Conservation (phyloP, 2,329 filamentous ascomycete genomes). For the Aspergillus terreus region DNA sequence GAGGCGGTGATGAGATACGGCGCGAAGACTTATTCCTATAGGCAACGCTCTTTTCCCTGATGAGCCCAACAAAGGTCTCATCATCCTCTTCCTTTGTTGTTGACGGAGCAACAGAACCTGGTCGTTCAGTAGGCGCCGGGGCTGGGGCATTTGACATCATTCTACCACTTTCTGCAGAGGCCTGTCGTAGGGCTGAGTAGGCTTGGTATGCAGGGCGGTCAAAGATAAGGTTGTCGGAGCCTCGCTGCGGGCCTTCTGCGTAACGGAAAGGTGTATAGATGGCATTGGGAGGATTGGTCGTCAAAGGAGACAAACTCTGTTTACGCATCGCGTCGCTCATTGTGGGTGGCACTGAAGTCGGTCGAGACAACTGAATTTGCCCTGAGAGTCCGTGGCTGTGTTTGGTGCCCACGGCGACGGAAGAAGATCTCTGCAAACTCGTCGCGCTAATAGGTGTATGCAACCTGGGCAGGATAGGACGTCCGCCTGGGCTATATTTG, state of each 20-base stretch:
- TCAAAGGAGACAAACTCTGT: constrained; percentile 25
- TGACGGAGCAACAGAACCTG: constrained; percentile 16
- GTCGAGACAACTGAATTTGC: constrained; percentile 12
- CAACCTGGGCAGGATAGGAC: constrained; percentile 42
- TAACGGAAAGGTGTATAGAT: constrained; percentile 47
- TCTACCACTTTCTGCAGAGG: constrained; percentile 42
- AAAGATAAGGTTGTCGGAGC: constrained; percentile 36
- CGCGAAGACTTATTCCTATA: constrained; percentile 29
- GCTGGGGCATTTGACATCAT: constrained; percentile 36
- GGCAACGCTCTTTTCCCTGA: constrained; percentile 44
- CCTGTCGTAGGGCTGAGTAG: constrained; percentile 46
- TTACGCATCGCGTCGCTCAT: constrained; percentile 17
- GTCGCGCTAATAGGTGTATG: constrained; percentile 15
- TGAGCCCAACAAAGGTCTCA: constrained; percentile 47
- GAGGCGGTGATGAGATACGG: constrained; percentile 21
- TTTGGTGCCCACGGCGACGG: constrained; percentile 18
- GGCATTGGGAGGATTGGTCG: constrained; percentile 35
- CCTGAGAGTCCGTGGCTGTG: constrained; percentile 2
- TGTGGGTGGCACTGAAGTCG: constrained; percentile 25
- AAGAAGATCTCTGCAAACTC: constrained; percentile 23
- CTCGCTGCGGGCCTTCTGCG: constrained; percentile 39
- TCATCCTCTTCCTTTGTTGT: constrained; percentile 31
- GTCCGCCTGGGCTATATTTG: constrained; percentile 52
- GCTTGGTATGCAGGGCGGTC: constrained; percentile 44
- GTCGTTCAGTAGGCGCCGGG: constrained; percentile 13